Base-by-base conservation (phyloP, 345 rosid species). In the Gossypium sturtianum region DNA sequence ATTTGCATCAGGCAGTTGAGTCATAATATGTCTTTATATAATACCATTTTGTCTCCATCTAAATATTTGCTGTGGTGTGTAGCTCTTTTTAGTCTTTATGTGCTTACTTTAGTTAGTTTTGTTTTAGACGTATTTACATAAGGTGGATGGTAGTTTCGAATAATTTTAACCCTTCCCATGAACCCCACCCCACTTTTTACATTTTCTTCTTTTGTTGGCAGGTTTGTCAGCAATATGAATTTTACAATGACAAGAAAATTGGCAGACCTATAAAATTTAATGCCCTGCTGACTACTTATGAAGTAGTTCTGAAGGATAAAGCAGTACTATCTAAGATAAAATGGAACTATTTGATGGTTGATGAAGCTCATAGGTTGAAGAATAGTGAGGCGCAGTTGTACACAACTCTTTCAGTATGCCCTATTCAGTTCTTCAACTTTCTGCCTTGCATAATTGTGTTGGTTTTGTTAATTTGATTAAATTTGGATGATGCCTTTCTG, bases 341-440 rank as follows among this genome's bases (percentile, higher is more conserved):
- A 87, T 96, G 99, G 99, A 89, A 82, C 83, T 96, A 96, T 85
- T 76, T 90, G 78, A 96, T 96, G 99, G 99, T 96, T 79, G 99
- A 96, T 84, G 98, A 96, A 84, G 99, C 99, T 79, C 99, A 96
- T 76, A 87, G 99, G 83, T 84, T 96, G 81, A 96, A 96, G 86
- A 96, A 96, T 77, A 90, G 98, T 16, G 99, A 96, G 85, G 99
- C 99, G 45, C 99, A 96, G 82, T 83, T 96, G 76, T 96, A 96
- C 82, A 93, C 95, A 11, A 85, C 99, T 41, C 98, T 96, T 71
- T 86, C 49, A 89, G 99, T 96, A 86, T 81, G 79, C 43, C 15
- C 47, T 73, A 27, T 22, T 76, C 22, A 60, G 66, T 63, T 47
- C 58, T 54, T 72, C 71, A 58, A 65, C 29, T 59, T 49, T 58